Conservation (phyloP, 208 protist species). For the Tritrichomonas musculus region DNA sequence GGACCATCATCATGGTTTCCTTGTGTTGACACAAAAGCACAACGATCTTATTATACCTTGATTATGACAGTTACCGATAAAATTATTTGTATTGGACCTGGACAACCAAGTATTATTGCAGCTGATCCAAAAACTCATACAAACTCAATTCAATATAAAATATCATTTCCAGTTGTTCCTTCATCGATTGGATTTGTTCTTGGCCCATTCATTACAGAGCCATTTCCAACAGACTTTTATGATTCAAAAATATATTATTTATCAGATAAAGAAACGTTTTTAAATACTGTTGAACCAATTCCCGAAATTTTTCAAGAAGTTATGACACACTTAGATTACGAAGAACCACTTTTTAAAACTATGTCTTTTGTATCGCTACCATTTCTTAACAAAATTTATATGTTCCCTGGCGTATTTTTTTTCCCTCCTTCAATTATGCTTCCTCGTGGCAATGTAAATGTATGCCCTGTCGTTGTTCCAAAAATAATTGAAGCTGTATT, state of each 20-base stretch:
- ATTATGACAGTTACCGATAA: not conserved
- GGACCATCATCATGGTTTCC: slow-evolving; percentile 29
- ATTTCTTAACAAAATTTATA: not conserved
- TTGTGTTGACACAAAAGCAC: not conserved
- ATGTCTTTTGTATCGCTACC: not conserved
- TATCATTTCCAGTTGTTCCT: not conserved
- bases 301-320: not conserved
- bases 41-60: not conserved
- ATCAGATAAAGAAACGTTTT: not conserved
- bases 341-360: not conserved
- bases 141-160: not conserved
- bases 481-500: not conserved
- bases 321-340: not conserved
- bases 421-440: not conserved
- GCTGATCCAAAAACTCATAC: not conserved
- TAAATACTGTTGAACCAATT: not conserved
- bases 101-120: not conserved
- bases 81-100: not conserved
- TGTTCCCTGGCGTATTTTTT: not conserved
- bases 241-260: not conserved
- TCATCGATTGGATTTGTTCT: not conserved
- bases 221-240: not conserved
- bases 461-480: not conserved
- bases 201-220: not conserved
- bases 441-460: not conserved